Evolutionary conservation across 2,329 filamentous ascomycete genomes (phyloP).

Genomic region (Dryadomyces quercus-mongolicae): DNA sequence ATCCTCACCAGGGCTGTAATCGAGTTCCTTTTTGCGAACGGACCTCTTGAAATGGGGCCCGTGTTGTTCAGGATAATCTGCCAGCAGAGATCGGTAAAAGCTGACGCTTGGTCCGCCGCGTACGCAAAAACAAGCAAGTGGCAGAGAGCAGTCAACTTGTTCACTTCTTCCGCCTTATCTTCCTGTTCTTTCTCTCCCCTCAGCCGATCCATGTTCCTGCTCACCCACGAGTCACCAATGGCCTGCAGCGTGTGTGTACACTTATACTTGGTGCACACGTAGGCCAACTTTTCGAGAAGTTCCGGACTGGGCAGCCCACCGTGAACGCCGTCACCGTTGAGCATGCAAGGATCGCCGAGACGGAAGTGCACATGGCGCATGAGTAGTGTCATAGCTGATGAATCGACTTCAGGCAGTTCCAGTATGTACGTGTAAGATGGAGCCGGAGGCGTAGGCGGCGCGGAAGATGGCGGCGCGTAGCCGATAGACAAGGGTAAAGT

Average conservation of each 20-base stretch:
- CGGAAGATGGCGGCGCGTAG: no score
- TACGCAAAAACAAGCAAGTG: constrained; percentile 12
- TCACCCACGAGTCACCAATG: constrained; percentile 7
- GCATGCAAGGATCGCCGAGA: constrained; percentile 1
- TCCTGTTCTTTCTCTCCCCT: background rate
- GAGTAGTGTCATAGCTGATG: constrained; percentile 7
- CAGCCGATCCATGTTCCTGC: constrained; percentile 2
- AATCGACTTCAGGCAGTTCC: constrained; percentile 10
- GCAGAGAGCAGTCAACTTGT: background rate
- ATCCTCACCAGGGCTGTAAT: background rate
- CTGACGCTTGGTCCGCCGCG: constrained; percentile 8
- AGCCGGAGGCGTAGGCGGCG: background rate
- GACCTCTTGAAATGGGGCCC: background rate
- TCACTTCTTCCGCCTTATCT: background rate
- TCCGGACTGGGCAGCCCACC: constrained; percentile 3
- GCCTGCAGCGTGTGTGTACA: constrained; percentile 6
- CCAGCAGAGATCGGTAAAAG: constrained; percentile 11
- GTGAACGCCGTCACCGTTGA: constrained; percentile 1
- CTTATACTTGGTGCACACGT: constrained; percentile 11
- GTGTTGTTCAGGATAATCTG: constrained; percentile 4
- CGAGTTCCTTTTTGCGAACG: background rate
- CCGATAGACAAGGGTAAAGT: no score
- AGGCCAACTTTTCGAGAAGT: constrained; percentile 7
- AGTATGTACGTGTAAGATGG: background rate
- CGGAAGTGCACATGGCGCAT: constrained; percentile 10